A percentile compares a stretch with the other conserved stretches of the same genome.
These are phyloP conservation scores for Solanum gracilifrons DNA, from an alignment of 257 asterid genomes.

Conservation along the genomic window DNA sequence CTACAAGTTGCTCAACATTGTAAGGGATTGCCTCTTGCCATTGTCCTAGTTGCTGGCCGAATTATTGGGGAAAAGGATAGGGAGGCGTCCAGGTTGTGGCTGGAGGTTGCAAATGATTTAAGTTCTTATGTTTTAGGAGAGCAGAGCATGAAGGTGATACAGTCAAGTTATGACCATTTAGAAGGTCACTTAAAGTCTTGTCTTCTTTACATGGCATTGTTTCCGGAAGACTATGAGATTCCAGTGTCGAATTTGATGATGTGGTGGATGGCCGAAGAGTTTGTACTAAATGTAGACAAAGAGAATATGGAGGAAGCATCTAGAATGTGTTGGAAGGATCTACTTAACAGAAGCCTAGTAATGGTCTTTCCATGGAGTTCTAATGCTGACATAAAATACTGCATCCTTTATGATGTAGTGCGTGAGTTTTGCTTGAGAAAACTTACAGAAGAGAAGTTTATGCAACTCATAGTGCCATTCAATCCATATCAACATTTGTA, in stretches of 20 bases:
- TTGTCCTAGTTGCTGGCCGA: not conserved
- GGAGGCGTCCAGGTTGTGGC: not conserved
- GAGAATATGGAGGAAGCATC: too few relatives aligned
- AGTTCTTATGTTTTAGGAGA: not conserved
- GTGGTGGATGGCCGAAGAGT: too few relatives aligned
- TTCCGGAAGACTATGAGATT: too few relatives aligned
- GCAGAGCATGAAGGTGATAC: not conserved
- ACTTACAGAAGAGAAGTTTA: not conserved
- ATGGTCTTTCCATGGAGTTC: too few relatives aligned
- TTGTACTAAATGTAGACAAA: too few relatives aligned
- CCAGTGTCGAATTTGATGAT: too few relatives aligned
- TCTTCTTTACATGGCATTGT: not conserved
- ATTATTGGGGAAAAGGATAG: too few relatives aligned
- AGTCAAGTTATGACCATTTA: not conserved
- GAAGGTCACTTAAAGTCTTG: not conserved
- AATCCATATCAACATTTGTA: not conserved
- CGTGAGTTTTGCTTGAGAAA: not conserved
- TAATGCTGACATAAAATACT: not conserved
- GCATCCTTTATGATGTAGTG: not conserved
- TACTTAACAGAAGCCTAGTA: too few relatives aligned
- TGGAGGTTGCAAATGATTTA: not conserved
- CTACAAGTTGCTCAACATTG: not conserved
- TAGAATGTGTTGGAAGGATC: too few relatives aligned
- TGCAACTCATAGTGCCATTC: not conserved
- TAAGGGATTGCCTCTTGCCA: not conserved